A percentile compares a stretch with the other conserved stretches of the same genome.
Evolutionary conservation across 164 flowering plant species (phyloP).

Genomic region (Tetracentron sinense): DNA sequence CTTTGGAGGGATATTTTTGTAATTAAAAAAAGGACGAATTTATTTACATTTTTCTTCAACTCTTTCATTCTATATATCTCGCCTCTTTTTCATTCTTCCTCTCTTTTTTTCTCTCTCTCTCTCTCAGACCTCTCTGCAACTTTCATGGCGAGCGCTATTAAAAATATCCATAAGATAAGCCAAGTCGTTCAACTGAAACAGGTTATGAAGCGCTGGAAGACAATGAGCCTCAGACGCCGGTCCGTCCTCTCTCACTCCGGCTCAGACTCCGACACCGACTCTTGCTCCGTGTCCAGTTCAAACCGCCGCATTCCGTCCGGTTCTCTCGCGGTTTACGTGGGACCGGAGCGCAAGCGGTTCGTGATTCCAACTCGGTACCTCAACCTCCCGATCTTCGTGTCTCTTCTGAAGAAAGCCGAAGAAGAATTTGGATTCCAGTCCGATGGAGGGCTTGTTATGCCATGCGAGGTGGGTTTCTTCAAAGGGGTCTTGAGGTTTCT

Average conservation of each 20-base stretch:
- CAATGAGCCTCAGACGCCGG: conserved; percentile 15
- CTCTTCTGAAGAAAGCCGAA: conserved; percentile 65
- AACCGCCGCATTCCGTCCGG: too few species aligned
- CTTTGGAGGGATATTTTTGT: too few species aligned
- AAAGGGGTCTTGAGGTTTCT: conserved; percentile 10
- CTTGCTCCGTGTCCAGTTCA: too few species aligned
- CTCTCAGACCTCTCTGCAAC: neutral
- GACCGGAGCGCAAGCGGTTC: conserved; percentile 23
- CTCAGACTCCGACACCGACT: too few species aligned
- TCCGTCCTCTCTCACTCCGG: conserved; percentile 2
- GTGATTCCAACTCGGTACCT: conserved; percentile 31
- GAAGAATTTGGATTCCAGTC: conserved; percentile 66
- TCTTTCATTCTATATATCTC: too few species aligned
- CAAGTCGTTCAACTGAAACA: conserved; percentile 50
- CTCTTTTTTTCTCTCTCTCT: neutral
- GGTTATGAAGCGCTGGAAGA: neutral
- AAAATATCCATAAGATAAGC: conserved; percentile 17
- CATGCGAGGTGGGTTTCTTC: conserved; percentile 28
- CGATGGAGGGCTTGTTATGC: conserved; percentile 24
- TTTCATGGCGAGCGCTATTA: conserved; percentile 17
- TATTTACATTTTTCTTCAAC: too few species aligned
- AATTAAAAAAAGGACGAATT: too few species aligned
- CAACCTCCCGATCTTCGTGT: conserved; percentile 27
- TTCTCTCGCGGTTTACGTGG: too few species aligned
- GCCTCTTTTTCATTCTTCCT: too few species aligned